Evolutionary conservation across 2,329 filamentous ascomycete genomes (phyloP).

Genomic region (Neonectria neomacrospora): DNA sequence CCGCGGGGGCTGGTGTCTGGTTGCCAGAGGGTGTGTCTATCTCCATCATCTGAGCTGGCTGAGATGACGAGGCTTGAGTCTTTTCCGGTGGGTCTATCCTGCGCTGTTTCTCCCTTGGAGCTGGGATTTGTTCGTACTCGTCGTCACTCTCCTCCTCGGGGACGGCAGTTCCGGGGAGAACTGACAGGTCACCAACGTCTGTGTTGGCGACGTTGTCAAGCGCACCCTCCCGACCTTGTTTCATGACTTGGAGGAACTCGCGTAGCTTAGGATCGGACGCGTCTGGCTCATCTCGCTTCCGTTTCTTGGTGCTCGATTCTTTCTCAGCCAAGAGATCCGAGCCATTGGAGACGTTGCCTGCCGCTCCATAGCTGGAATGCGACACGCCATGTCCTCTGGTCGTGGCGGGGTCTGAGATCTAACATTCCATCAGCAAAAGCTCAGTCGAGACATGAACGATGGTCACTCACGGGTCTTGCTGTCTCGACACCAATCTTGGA

Average conservation of each 20-base stretch:
- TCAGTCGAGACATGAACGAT: slow-evolving; percentile 32
- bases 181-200: slow-evolving; percentile 33
- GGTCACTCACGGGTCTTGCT: slow-evolving; percentile 75
- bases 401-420: slow-evolving; percentile 58
- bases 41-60: slow-evolving; percentile 35
- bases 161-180: slow-evolving; percentile 50
- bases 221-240: slow-evolving; percentile 57
- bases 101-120: slow-evolving; percentile 61
- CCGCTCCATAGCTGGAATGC: slow-evolving; percentile 40
- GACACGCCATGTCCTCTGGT: slow-evolving; percentile 43
- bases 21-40: slow-evolving; percentile 25
- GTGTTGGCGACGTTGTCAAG: slow-evolving; percentile 47
- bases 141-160: slow-evolving; percentile 74
- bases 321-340: slow-evolving; percentile 40
- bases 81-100: slow-evolving; percentile 46
- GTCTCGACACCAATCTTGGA: slow-evolving; percentile 92
- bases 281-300: slow-evolving; percentile 70
- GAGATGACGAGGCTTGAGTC: slow-evolving; percentile 31
- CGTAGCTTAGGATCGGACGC: slow-evolving; percentile 81
- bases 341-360: slow-evolving; percentile 30
- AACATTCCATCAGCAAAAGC: slow-evolving; percentile 52
- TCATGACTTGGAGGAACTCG: slow-evolving; percentile 88
- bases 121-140: slow-evolving; percentile 76
- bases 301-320: slow-evolving; percentile 68
- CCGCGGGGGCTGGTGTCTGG: slow-evolving; percentile 28